Evolutionary conservation across 805 yeast genomes (phyloP).

Genomic region (Yarrowia divulgata): DNA sequence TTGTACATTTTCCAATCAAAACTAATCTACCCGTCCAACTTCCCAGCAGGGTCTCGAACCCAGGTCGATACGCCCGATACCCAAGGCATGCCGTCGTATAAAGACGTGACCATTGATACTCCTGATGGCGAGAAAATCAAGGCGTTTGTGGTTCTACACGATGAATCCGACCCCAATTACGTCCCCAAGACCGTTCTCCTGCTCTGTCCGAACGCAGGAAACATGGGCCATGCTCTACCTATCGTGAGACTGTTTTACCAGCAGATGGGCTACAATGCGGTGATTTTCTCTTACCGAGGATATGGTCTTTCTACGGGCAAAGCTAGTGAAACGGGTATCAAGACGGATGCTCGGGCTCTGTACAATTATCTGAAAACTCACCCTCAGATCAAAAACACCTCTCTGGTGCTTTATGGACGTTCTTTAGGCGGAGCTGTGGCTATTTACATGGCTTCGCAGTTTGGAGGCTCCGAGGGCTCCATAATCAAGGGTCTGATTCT

Average conservation of each 20-base stretch:
- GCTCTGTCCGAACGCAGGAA: constrained; percentile 93
- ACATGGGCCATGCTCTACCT: constrained; percentile 89
- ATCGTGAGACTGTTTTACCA: constrained; percentile 73
- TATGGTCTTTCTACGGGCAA: constrained; percentile 82
- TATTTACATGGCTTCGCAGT: constrained; percentile 70
- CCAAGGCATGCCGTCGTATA: constrained; percentile 66
- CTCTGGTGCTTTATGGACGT: constrained; percentile 79
- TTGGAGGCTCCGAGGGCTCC: constrained; percentile 53
- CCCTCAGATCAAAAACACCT: constrained; percentile 59
- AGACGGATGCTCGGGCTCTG: constrained; percentile 78
- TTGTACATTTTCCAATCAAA: constrained; percentile 57
- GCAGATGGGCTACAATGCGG: constrained; percentile 73
- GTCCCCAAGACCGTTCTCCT: constrained; percentile 74
- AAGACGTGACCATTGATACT: constrained; percentile 66
- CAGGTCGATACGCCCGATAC: constrained; percentile 79
- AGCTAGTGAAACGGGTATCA: constrained; percentile 80
- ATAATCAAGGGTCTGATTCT: constrained; percentile 69
- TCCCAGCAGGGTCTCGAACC: constrained; percentile 73
- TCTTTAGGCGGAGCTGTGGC: constrained; percentile 97
- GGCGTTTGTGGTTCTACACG: constrained; percentile 59
- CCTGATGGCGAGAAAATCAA: constrained; percentile 73
- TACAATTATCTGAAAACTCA: constrained; percentile 65
- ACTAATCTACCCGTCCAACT: constrained; percentile 82
- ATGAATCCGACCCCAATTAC: constrained; percentile 56
- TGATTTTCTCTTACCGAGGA: constrained; percentile 88